These are phyloP conservation scores for Gynostemma pentaphyllum DNA, from an alignment of 306 rosid genomes.

Conservation along the genomic window DNA sequence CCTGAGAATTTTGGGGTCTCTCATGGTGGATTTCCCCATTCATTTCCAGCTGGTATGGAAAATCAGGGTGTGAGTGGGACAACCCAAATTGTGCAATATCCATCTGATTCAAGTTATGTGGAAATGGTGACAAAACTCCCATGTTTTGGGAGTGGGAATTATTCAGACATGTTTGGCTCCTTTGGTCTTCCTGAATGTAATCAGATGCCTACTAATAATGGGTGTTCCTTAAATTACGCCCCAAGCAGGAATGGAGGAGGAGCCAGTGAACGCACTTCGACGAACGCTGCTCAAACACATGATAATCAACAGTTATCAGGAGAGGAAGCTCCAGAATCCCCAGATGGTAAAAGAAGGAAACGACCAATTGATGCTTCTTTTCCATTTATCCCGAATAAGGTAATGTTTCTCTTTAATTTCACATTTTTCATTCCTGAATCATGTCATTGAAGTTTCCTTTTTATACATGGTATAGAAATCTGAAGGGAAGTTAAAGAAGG, in stretches of 20 bases:
- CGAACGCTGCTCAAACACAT: constrained; percentile 37
- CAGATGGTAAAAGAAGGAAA: constrained; percentile 59
- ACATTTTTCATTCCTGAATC: background rate
- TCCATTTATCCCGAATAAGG: constrained; percentile 55
- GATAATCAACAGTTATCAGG: constrained; percentile 34
- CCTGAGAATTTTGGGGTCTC: constrained; percentile 7
- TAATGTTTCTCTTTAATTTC: constrained; percentile 11
- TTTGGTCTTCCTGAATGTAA: constrained; percentile 42
- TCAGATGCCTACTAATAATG: constrained; percentile 34
- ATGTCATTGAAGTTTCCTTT: constrained; percentile 6
- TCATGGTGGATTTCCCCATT: constrained; percentile 5
- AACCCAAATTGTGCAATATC: constrained; percentile 28
- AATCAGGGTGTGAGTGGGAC: constrained; percentile 2
- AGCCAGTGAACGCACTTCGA: constrained; percentile 23
- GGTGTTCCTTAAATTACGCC: constrained; percentile 38
- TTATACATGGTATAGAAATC: constrained; percentile 49
- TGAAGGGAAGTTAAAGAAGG: constrained; percentile 48
- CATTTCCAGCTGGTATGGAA: constrained; percentile 1
- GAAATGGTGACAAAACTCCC: constrained; percentile 58
- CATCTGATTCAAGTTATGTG: constrained; percentile 52
- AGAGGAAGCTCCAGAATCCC: constrained; percentile 40
- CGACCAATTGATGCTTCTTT: constrained; percentile 46
- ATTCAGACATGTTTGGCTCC: constrained; percentile 65
- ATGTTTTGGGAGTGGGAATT: constrained; percentile 59
- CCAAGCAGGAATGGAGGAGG: constrained; percentile 31